Base-by-base conservation (phyloP, 75 land plant species). In the Pseudotsuga menziesii region DNA sequence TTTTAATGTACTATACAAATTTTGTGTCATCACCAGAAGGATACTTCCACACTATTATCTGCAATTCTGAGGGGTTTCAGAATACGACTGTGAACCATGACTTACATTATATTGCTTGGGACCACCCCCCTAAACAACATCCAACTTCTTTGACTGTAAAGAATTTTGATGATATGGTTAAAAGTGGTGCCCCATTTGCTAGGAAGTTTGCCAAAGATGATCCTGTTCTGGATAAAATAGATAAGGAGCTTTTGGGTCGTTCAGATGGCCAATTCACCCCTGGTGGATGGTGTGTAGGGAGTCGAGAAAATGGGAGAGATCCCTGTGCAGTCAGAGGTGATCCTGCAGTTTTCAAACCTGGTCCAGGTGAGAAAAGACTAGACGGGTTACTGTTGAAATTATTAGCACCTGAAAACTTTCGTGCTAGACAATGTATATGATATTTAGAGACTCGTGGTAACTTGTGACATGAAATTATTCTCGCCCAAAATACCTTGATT, bases 21-120 rank as follows among this genome's bases (percentile, higher is more conserved):
- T 86, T 88, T 78, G 70, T 89, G n/a, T 92, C 95, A 29, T 88
- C 96, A 17, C 82, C 92, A 3, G 94, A 93, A 41, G 89, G 96
- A 23, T 93, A 93, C 88, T 93, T 93, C 80, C 97, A 94, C 76
- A 92, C 93, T 23, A 88, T 88, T 5, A 79, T 90, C 32, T 93
- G 96, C 85, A 93, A 93, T 82, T 86, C 87, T 73, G 80, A 81
- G 79, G 87, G 89, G 61, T 93, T 86, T 73, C 95, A 87, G 69
- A 93, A 92, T 82, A 92, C 97, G 3, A 94, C 95, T 0, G 86
- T 94, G 11, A 94, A 94, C 77, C 90, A 90, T 77, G 97, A 94
- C 69, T 75, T 94, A 62, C 97, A 87, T 75, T 94, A 78, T 81
- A 87, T 84, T 22, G 69, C 78, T 56, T 94, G 97, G 97, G 92